Conservation (phyloP, 371 early-diverging fungal species). For the Actinomucor elegans region DNA sequence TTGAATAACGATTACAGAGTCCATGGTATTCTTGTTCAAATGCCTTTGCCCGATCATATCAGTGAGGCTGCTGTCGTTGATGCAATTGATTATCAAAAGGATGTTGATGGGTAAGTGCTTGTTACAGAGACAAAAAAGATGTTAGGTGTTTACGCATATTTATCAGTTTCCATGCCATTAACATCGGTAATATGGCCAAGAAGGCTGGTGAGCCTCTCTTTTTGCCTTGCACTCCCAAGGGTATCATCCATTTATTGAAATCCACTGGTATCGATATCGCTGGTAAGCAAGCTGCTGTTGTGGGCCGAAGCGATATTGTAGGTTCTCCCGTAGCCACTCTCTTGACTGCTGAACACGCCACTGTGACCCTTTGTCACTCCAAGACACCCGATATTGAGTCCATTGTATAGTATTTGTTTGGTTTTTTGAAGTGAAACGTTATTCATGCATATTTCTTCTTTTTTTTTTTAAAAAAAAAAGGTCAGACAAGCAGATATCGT, state of each 20-base stretch:
- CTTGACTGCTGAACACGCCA: constrained; percentile 77
- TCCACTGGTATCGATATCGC: constrained; percentile 40
- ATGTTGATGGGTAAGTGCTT: constrained; percentile 87
- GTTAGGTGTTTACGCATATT: not conserved
- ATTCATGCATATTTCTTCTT: not conserved
- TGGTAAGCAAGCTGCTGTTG: constrained; percentile 72
- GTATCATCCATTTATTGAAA: constrained; percentile 81
- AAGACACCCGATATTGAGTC: constrained; percentile 71
- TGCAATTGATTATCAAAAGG: constrained; percentile 82
- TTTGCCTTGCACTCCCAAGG: constrained; percentile 93
- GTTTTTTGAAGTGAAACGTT: too few relatives aligned
- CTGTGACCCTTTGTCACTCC: constrained; percentile 93
- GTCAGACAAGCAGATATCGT: constrained; percentile 81
- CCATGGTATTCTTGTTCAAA: constrained; percentile 93
- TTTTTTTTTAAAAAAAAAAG: constrained; percentile 20
- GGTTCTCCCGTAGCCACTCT: constrained; percentile 89
- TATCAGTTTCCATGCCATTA: constrained; percentile 84
- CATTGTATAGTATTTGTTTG: constrained; percentile 47
- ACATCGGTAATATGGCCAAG: constrained; percentile 90
- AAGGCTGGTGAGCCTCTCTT: constrained; percentile 75
- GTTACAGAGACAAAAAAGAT: too few relatives aligned
- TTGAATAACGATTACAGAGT: constrained; percentile 78
- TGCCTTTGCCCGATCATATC: constrained; percentile 90
- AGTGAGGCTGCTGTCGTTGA: constrained; percentile 78
- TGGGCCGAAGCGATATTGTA: constrained; percentile 94